These are phyloP conservation scores for Globisporangium rhizosaccharum DNA, from an alignment of 352 stramenopile genomes.

Conservation along the genomic window DNA sequence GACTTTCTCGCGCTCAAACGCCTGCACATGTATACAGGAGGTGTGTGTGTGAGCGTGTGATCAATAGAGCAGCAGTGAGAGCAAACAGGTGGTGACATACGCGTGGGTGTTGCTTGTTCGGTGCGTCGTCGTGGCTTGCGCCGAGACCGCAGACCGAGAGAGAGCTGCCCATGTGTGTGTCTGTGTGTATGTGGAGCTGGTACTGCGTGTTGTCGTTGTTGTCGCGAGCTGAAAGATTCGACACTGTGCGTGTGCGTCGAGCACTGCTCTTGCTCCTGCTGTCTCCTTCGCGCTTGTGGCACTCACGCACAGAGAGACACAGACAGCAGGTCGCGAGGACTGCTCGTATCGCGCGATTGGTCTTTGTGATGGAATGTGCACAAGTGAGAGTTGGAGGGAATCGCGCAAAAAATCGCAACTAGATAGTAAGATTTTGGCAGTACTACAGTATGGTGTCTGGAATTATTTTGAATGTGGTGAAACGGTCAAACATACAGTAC, in stretches of 20 bases:
- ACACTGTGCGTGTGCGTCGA: neutral
- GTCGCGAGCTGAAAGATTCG: neutral
- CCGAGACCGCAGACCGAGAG: slow-evolving; percentile 38
- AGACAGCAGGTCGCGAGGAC: neutral
- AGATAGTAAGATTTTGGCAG: too few species aligned
- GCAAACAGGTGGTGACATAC: slow-evolving; percentile 11
- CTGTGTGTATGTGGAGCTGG: neutral
- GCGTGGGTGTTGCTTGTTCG: slow-evolving; percentile 2
- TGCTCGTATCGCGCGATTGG: too few species aligned
- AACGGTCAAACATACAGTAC: too few species aligned
- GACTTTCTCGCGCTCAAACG: slow-evolving; percentile 19
- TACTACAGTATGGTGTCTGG: too few species aligned
- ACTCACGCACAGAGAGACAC: neutral
- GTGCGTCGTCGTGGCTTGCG: slow-evolving; percentile 10
- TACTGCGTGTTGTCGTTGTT: neutral
- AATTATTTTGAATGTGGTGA: too few species aligned
- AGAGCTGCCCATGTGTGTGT: slow-evolving; percentile 23
- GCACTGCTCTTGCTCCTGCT: neutral
- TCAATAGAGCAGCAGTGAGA: too few species aligned
- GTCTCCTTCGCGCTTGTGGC: neutral
- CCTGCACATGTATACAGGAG: neutral
- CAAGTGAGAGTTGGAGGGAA: too few species aligned
- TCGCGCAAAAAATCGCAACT: too few species aligned
- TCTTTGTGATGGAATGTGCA: too few species aligned
- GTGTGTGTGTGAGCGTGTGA: neutral